Evolutionary conservation across 306 rosid species (phyloP), one percentile per base, ranked within the genome.

Genomic region (Hippophae gyantsensis): DNA sequence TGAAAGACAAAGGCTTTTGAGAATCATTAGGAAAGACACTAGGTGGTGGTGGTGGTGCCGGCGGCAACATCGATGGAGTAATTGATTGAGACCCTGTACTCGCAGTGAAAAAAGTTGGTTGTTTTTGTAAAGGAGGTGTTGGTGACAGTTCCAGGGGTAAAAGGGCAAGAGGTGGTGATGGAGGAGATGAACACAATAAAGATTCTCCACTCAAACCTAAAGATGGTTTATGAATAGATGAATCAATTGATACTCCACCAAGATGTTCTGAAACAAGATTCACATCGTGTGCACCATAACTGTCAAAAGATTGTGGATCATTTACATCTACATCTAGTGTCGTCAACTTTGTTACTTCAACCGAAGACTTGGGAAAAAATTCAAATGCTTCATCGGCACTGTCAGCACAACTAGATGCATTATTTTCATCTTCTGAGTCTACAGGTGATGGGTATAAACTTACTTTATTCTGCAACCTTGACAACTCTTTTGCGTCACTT

Each of bases 301-400:
- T 82, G 57, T 74, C 84, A 59, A 71, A 69, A 49, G 72, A 73
- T 64, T 74, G 58, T 54, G 70, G 69, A 14, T 63, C 67, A 42
- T 80, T 69, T 77, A 81, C 89, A 67, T 67, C 66, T 43, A 44
- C 57, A 14, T 81, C 84, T 6, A 70, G 54, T 65, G 68, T 65
- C 49, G 60, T 56, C 64, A 78, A 68, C 71, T 74, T 90, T 0
- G 76, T 27, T 56, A 83, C 56, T 79, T 83, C 89, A 13, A 65
- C 40, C 54, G 77, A 74, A 65, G 78, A 66, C 70, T 69, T 87
- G 53, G 87, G 74, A 76, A 72, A 58, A 66, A 70, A 72, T 76
- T 90, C 98, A 74, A 73, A 85, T 44, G 82, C 86, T 76, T 87
- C 96, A 78, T 92, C 98, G 52, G 86, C 76, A 87, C 98, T 85